These are phyloP conservation scores for Colletotrichum spaethianum DNA, from an alignment of 2,329 filamentous ascomycete genomes.

Conservation along the genomic window DNA sequence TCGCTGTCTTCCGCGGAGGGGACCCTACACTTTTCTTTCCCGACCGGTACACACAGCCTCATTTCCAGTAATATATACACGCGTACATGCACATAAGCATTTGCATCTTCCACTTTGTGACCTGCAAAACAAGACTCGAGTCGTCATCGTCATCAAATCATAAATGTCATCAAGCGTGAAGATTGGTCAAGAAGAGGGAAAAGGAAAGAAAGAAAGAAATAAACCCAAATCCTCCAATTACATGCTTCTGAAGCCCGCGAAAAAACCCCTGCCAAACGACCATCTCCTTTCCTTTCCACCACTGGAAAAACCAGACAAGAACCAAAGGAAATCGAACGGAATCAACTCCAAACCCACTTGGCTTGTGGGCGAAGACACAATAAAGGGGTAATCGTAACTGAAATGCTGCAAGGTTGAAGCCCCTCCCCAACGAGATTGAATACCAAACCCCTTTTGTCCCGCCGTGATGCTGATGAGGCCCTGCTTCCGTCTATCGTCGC, in stretches of 20 bases:
- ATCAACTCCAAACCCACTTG: background rate
- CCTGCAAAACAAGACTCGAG: background rate
- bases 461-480: constrained; percentile 15
- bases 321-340: background rate
- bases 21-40: background rate
- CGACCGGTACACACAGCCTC: background rate
- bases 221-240: background rate
- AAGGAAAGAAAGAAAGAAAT: background rate
- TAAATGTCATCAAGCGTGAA: constrained; percentile 14
- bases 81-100: background rate
- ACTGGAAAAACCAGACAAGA: background rate
- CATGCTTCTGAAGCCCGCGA: background rate
- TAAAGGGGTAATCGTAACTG: background rate
- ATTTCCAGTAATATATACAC: background rate
- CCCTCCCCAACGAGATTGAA: constrained; percentile 10
- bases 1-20: background rate
- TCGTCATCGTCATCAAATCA: constrained; percentile 3
- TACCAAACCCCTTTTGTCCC: constrained; percentile 15
- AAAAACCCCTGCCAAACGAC: background rate
- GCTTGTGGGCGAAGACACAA: background rate
- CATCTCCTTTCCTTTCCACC: background rate
- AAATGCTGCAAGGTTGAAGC: constrained; percentile 18
- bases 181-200: background rate
- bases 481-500: constrained; percentile 14
- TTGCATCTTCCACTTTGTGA: background rate